phyloP scores from a whole-genome alignment of 106 monocot genomes.

The Phalaenopsis equestris region DNA sequence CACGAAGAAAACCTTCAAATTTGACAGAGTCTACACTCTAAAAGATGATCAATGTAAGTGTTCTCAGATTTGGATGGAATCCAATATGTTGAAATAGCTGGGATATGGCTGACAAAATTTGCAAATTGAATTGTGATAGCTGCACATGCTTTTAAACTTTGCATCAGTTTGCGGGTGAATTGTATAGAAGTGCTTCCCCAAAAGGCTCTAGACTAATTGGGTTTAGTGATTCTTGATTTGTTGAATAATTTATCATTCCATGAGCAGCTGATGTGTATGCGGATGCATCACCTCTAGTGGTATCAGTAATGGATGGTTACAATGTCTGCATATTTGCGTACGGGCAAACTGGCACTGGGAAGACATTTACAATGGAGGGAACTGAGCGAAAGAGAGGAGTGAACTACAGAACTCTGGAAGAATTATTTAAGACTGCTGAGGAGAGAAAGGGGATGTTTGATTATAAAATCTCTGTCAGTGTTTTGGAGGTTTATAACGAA shows the following conservation, averaged over 20 bases:
- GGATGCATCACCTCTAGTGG: constrained; percentile 77
- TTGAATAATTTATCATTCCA: neutral
- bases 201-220: neutral
- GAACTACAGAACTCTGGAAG: constrained; percentile 82
- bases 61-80: neutral
- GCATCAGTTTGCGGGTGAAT: no score
- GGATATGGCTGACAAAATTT: neutral
- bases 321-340: constrained; percentile 93
- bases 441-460: constrained; percentile 59
- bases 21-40: constrained; percentile 69
- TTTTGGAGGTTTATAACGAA: constrained; percentile 90
- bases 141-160: no score
- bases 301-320: constrained; percentile 78
- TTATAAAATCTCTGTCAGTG: constrained; percentile 72
- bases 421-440: constrained; percentile 54
- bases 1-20: constrained; percentile 62
- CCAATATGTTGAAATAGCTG: neutral
- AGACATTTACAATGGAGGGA: constrained; percentile 92
- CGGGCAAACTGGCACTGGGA: constrained; percentile 86
- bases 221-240: neutral
- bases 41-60: constrained; percentile 64
- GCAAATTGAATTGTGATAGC: no score
- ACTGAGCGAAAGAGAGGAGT: constrained; percentile 67
- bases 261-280: constrained; percentile 61
- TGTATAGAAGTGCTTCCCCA: no score